phyloP scores from a whole-genome alignment of 2,329 filamentous ascomycete species.

The Fusarium virguliforme region DNA sequence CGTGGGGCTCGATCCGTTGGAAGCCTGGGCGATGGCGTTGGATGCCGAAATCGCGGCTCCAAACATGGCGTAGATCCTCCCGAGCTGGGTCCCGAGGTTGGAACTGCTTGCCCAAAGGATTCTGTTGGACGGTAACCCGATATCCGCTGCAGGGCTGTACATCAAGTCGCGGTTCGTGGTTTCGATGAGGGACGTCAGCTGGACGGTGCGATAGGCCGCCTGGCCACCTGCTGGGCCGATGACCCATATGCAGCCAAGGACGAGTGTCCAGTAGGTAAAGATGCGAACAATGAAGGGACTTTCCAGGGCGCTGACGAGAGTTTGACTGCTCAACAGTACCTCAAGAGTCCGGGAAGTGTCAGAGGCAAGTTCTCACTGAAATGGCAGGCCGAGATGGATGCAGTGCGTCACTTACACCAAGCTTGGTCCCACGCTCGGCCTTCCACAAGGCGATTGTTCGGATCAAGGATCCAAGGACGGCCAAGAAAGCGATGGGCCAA shows the following conservation, averaged over 20 bases:
- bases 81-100: background rate
- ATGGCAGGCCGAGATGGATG: background rate
- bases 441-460: background rate
- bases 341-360: background rate
- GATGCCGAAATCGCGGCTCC: background rate
- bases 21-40: background rate
- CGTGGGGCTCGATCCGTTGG: background rate
- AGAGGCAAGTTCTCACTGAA: background rate
- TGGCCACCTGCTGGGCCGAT: background rate
- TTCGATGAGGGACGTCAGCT: background rate
- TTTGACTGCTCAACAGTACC: background rate
- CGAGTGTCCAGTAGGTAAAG: background rate
- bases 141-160: slow-evolving; percentile 6
- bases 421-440: slow-evolving; percentile 8
- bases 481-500: slow-evolving; percentile 7
- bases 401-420: background rate
- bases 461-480: background rate
- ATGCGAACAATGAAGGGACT: background rate
- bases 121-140: background rate
- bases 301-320: background rate
- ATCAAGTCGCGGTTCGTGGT: background rate
- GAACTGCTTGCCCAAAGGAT: slow-evolving; percentile 7
- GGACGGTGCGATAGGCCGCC: background rate
- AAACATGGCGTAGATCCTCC: background rate
- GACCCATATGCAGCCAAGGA: background rate